These are phyloP conservation scores for Papiliotrema nemorosa DNA, from an alignment of 1,284 basidiomycete species.

Conservation along the genomic window DNA sequence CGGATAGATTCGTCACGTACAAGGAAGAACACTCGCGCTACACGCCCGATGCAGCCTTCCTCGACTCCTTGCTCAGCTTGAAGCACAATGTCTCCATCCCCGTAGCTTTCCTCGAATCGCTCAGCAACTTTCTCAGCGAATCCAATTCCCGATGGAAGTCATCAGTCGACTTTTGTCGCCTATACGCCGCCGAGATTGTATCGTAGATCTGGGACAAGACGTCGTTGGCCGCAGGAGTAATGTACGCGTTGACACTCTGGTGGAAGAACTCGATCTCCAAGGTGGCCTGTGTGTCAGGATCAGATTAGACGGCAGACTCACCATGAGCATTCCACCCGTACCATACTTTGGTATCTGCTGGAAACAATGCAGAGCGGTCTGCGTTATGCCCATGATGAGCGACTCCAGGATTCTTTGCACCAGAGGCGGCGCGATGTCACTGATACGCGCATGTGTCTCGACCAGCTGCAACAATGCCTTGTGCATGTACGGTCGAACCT, in stretches of 20 bases:
- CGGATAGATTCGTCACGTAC: too few species aligned
- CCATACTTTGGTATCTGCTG: constrained; percentile 82
- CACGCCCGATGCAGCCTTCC: not conserved
- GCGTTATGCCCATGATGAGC: constrained; percentile 77
- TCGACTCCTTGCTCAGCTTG: constrained; percentile 14
- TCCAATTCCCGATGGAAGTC: constrained; percentile 83
- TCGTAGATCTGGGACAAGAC: constrained; percentile 88
- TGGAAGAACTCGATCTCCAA: constrained; percentile 99
- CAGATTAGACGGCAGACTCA: constrained; percentile 50
- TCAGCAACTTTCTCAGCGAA: constrained; percentile 82
- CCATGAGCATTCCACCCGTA: constrained; percentile 96
- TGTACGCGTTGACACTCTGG: constrained; percentile 85
- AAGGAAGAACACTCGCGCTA: too few species aligned
- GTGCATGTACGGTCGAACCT: constrained; percentile 93
- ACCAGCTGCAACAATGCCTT: constrained; percentile 84
- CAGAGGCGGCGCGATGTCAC: constrained; percentile 69
- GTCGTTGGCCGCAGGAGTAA: constrained; percentile 72
- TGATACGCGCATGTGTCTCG: constrained; percentile 86
- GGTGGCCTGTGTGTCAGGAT: constrained; percentile 65
- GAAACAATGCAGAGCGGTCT: constrained; percentile 79
- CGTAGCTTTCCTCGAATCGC: constrained; percentile 81
- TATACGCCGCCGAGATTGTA: constrained; percentile 88
- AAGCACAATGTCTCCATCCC: constrained; percentile 90
- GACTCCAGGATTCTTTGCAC: constrained; percentile 76
- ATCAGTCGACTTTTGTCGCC: constrained; percentile 59